Conservation (phyloP, 176 grass and related monocot genomes). For the Paspalum vaginatum region DNA sequence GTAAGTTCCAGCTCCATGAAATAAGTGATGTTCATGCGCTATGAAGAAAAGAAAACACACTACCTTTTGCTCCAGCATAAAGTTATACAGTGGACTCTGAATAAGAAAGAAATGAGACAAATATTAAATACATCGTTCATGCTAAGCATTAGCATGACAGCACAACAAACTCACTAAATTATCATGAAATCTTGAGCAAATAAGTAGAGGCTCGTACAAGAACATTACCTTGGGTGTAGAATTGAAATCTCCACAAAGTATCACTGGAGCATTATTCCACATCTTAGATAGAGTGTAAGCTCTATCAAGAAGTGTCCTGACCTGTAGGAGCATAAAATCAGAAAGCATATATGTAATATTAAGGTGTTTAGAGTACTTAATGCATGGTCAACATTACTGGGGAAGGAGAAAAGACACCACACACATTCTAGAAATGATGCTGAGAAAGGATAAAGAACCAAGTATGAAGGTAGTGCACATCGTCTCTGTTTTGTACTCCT, state of each 20-base stretch:
- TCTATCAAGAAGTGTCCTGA: slow-evolving; percentile 85
- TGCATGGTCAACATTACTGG: slow-evolving; percentile 26
- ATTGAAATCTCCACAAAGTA: slow-evolving; percentile 98
- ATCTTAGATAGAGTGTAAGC: slow-evolving; percentile 72
- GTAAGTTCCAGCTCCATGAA: slow-evolving; percentile 37
- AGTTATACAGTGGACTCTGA: slow-evolving; percentile 91
- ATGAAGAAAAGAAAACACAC: slow-evolving; percentile 22
- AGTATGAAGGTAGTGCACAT: slow-evolving; percentile 4
- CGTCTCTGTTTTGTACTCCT: slow-evolving; percentile 16
- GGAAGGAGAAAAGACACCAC: neutral
- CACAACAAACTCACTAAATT: slow-evolving; percentile 26
- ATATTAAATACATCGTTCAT: slow-evolving; percentile 35
- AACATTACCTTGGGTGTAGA: slow-evolving; percentile 74
- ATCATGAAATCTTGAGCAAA: slow-evolving; percentile 17
- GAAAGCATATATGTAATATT: slow-evolving; percentile 26
- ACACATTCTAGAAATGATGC: slow-evolving; percentile 11
- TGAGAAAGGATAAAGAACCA: slow-evolving; percentile 22
- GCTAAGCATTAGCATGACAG: slow-evolving; percentile 37
- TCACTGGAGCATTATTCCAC: slow-evolving; percentile 86
- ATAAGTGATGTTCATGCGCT: slow-evolving; percentile 8
- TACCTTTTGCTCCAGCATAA: slow-evolving; percentile 80
- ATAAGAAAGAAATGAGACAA: slow-evolving; percentile 47
- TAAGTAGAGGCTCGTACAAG: slow-evolving; percentile 21
- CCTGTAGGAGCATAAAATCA: slow-evolving; percentile 56
- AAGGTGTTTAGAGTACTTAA: neutral